These are phyloP conservation scores for Dalbergia cultrata DNA, from an alignment of 306 rosid genomes.

Conservation along the genomic window DNA sequence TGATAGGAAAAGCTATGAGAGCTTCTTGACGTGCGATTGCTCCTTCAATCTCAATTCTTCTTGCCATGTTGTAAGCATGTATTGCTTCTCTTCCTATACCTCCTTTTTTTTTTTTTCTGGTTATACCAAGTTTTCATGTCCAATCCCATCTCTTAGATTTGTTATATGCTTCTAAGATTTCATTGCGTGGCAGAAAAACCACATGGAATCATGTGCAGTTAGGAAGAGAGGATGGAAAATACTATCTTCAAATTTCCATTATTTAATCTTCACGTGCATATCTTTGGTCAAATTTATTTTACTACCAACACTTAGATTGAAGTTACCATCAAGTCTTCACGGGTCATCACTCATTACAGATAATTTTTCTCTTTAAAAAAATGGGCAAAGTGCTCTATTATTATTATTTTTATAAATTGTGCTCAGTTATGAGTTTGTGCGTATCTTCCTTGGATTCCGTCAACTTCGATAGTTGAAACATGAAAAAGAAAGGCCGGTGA, in stretches of 20 bases:
- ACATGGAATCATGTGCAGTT: constrained; percentile 48
- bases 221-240: neutral
- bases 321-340: constrained; percentile 40
- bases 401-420: neutral
- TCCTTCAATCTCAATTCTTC: constrained; percentile 67
- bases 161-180: neutral
- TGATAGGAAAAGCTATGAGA: constrained; percentile 64
- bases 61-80: constrained; percentile 89
- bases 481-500: too few relatives aligned
- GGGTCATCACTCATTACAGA: neutral
- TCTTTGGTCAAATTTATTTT: constrained; percentile 16
- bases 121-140: neutral
- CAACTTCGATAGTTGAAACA: neutral
- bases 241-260: constrained; percentile 14
- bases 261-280: constrained; percentile 21
- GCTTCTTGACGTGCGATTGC: constrained; percentile 70
- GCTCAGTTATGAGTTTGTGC: neutral
- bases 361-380: neutral
- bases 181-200: constrained; percentile 19
- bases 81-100: constrained; percentile 13
- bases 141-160: neutral
- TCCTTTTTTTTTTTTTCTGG: too few relatives aligned
- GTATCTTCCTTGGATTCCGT: neutral
- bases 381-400: neutral
- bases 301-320: neutral